Evolutionary conservation across 352 stramenopile species (phyloP), one percentile per base, ranked within the genome.

Genomic region (Elongisporangium anandrum): DNA sequence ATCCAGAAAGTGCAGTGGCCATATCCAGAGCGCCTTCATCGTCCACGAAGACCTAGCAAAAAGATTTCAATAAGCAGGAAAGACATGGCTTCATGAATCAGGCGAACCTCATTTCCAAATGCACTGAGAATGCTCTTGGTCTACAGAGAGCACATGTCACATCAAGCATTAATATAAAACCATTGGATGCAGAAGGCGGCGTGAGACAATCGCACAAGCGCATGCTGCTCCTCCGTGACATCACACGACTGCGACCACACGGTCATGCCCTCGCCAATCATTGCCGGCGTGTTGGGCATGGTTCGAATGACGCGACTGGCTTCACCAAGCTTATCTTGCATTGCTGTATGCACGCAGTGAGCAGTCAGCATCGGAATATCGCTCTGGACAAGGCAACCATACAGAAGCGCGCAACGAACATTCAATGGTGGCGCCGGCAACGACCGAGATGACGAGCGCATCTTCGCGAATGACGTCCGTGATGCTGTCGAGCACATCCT

Each of bases 211-310:
- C 55, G 23, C 61, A 87, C 77, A 55, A 94, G 63, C 10, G 73
- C 59, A 49, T 93, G 79, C 62, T 95, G 81, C 22, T 80, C 74
- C 56, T 83, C 85, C 15, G 81, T 92, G 57, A 96, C 83, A 38
- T 92, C 74, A 2, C 65, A 69, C 19, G 79, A 90, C 57, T 88
- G 78, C 15, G 77, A 89, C 96, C 95, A 99, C 8, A 98, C 96
- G 0, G 96, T 98, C 64, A 98, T 97, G 54, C 96, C 95, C 64
- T 97, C 75, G 64, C 91, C 88, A 39, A 98, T 97, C 77, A 91
- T 96, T 21, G 93, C 93, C 4, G 96, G 96, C 7, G 96, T 99
- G 69, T 99, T 99, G 2, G 96, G 96, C 96, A 99, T 99, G 50
- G 72, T 92, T 23, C 95, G 88, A 50, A 97, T 96, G 63, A 99